Evolutionary conservation across 768 basidiomycete species (phyloP).

Genomic region (Omphalotus guepiniiformis): DNA sequence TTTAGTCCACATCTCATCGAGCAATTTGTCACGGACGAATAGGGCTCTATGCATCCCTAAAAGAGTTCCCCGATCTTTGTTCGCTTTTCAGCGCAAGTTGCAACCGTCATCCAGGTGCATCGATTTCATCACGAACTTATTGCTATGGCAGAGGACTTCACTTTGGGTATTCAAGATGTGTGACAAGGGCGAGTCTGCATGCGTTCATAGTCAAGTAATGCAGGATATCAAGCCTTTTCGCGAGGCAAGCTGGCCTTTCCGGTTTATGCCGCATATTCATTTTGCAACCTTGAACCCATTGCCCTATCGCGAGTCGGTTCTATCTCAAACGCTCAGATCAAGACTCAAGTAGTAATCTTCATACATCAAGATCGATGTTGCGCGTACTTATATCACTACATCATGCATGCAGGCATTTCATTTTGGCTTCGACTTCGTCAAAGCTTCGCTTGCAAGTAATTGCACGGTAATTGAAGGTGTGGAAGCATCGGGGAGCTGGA

Average conservation of each 20-base stretch:
- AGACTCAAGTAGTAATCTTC: conserved; percentile 69
- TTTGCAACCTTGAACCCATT: conserved; percentile 45
- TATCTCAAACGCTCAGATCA: conserved; percentile 47
- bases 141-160: conserved; percentile 42
- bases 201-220: conserved; percentile 36
- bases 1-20: conserved; percentile 55
- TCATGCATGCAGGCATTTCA: neutral
- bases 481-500: conserved; percentile 53
- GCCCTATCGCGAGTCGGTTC: conserved; percentile 52
- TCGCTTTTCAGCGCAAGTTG: conserved; percentile 80
- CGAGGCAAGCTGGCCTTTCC: conserved; percentile 40
- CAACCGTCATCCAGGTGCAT: conserved; percentile 72
- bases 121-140: conserved; percentile 61
- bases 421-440: conserved; percentile 51
- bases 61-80: conserved; percentile 76
- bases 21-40: conserved; percentile 73
- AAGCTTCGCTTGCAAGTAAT: conserved; percentile 65
- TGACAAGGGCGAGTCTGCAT: conserved; percentile 7
- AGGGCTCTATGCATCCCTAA: conserved; percentile 80
- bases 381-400: neutral
- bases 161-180: neutral
- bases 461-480: conserved; percentile 75
- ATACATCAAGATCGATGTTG: neutral
- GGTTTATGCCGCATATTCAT: conserved; percentile 31
- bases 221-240: conserved; percentile 64